Percentiles rank a stretch among this genome's conserved stretches.
These are phyloP conservation scores for Neurospora sp. DNA, from an alignment of 495 filamentous ascomycete species.

Conservation along the genomic window DNA sequence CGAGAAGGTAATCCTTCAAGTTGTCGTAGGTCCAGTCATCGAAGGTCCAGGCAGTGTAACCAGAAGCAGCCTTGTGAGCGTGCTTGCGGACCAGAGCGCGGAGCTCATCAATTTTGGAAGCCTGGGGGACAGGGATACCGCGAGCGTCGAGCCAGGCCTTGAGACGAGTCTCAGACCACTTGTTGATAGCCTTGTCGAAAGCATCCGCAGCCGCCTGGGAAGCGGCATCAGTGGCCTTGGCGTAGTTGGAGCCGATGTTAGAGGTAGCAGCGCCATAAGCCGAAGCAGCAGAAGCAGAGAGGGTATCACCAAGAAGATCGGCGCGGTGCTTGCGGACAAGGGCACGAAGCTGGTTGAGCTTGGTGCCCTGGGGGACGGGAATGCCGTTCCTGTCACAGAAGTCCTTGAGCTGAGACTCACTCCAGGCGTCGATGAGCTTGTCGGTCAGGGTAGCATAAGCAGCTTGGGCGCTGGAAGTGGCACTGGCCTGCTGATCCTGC, in stretches of 20 bases:
- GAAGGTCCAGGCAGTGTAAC: conserved; percentile 73
- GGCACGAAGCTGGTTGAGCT: conserved; percentile 77
- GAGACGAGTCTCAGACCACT: conserved; percentile 63
- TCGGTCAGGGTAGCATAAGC: conserved; percentile 68
- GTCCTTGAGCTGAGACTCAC: conserved; percentile 76
- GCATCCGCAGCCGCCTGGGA: conserved; percentile 53
- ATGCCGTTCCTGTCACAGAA: conserved; percentile 89
- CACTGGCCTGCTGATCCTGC: conserved; percentile 48
- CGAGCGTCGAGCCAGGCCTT: conserved; percentile 68
- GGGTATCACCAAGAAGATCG: conserved; percentile 58
- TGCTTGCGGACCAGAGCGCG: conserved; percentile 62
- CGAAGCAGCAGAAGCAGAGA: conserved; percentile 49
- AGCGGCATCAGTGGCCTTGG: conserved; percentile 63
- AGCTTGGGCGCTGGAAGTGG: conserved; percentile 53
- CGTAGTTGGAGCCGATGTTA: conserved; percentile 67
- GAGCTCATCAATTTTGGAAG: conserved; percentile 68
- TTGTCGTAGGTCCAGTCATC: conserved; percentile 74
- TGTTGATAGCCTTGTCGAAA: conserved; percentile 52
- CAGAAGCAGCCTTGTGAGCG: conserved; percentile 60
- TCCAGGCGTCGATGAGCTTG: conserved; percentile 80
- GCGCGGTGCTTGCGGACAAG: conserved; percentile 85
- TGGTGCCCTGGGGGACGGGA: conserved; percentile 82
- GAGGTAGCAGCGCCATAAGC: conserved; percentile 74
- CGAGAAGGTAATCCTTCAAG: conserved; percentile 59
- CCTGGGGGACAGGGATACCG: conserved; percentile 64